A percentile compares a stretch with the other conserved stretches of the same genome.
phyloP scores from a whole-genome alignment of 2,329 filamentous ascomycete species.

The Keithomyces neogunnii region DNA sequence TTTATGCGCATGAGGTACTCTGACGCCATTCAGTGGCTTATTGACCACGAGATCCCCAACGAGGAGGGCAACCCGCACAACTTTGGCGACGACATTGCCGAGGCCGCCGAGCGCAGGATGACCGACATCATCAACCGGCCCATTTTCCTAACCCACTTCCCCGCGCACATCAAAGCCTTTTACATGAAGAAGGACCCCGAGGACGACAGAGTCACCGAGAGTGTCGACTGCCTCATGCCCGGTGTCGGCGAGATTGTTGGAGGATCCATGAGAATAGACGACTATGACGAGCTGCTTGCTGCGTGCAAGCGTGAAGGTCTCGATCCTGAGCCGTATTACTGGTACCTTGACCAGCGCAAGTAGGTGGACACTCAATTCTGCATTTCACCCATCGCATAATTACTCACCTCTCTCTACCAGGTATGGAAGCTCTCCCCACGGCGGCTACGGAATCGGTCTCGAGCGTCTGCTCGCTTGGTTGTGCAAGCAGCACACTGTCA shows the following conservation, averaged over 20 bases:
- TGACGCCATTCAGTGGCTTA: constrained; percentile 91
- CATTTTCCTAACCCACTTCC: constrained; percentile 96
- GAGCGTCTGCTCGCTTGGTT: constrained; percentile 49
- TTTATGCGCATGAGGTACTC: constrained; percentile 94
- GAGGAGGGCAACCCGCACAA: constrained; percentile 83
- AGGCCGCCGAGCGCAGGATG: constrained; percentile 94
- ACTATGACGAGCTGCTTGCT: constrained; percentile 79
- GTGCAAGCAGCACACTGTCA: constrained; percentile 53
- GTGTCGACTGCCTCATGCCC: constrained; percentile 79
- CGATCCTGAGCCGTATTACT: constrained; percentile 81
- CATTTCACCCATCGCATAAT: not conserved
- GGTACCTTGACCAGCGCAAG: constrained; percentile 98
- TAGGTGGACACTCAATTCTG: constrained; percentile 3
- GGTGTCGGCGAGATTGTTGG: constrained; percentile 96
- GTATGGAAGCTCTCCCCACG: constrained; percentile 85
- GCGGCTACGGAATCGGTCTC: constrained; percentile 78
- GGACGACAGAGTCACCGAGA: constrained; percentile 82
- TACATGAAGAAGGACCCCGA: constrained; percentile 89
- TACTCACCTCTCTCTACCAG: not conserved
- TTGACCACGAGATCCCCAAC: constrained; percentile 82
- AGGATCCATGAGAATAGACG: constrained; percentile 91
- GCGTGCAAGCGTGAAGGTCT: constrained; percentile 86
- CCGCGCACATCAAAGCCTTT: constrained; percentile 94
- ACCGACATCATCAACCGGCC: constrained; percentile 93
- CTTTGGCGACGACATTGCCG: constrained; percentile 96